phyloP scores from a whole-genome alignment of 1,284 basidiomycete species.

The Rhizoctonia solani region DNA sequence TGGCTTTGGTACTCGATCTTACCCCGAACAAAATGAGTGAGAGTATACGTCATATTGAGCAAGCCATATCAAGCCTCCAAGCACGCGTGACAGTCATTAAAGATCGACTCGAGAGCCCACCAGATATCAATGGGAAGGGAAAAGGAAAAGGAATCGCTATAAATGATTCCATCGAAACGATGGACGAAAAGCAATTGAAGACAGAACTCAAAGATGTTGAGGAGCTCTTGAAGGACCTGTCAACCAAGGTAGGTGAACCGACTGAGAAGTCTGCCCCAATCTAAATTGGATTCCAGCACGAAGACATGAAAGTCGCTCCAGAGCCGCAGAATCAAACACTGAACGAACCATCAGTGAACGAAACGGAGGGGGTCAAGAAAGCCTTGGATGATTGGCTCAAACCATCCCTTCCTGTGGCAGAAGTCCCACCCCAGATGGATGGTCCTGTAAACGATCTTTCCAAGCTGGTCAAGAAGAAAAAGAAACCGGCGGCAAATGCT shows the following conservation, averaged over 20 bases:
- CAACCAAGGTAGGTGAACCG: conserved; percentile 64
- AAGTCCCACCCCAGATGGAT: conserved; percentile 41
- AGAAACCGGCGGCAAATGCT: conserved; percentile 56
- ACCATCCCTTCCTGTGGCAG: conserved; percentile 44
- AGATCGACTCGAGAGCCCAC: conserved; percentile 49
- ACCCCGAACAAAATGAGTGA: conserved; percentile 78
- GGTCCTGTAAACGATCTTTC: conserved; percentile 76
- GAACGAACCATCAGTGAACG: conserved; percentile 51
- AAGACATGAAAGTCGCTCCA: conserved; percentile 81
- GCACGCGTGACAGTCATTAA: conserved; percentile 67
- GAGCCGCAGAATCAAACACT: conserved; percentile 52
- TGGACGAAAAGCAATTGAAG: conserved; percentile 71
- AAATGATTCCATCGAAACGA: conserved; percentile 44
- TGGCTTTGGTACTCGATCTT: conserved; percentile 86
- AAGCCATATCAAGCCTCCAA: conserved; percentile 75
- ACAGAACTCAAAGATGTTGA: conserved; percentile 75
- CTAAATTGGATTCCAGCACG: conserved; percentile 57
- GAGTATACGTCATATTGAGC: conserved; percentile 76
- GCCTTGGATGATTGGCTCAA: conserved; percentile 67
- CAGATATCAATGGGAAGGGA: conserved; percentile 56
- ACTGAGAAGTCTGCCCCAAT: background rate
- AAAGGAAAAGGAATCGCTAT: conserved; percentile 62
- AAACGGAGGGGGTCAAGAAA: conserved; percentile 50
- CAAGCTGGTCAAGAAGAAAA: conserved; percentile 83
- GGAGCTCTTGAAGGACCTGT: conserved; percentile 76